These are phyloP conservation scores for Sideroxylon spinosum DNA, from an alignment of 179 eudicot genomes.

Conservation along the genomic window DNA sequence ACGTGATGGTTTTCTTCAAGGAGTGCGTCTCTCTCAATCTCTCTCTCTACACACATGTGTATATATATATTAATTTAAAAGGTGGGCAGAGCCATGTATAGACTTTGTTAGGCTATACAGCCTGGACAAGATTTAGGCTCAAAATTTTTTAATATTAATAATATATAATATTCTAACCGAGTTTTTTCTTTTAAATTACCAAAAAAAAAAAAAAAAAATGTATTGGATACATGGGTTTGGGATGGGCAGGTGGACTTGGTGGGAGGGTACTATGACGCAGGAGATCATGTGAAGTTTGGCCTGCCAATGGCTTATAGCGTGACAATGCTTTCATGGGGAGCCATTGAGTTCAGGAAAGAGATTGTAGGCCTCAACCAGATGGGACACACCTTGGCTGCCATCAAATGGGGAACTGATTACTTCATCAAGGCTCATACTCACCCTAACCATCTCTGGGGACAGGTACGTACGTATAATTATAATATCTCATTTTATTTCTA, in stretches of 20 bases:
- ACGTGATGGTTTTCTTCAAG: conserved; percentile 44
- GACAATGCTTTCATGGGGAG: conserved; percentile 78
- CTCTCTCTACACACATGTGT: background rate
- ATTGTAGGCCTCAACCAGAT: conserved; percentile 48
- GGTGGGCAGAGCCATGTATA: too few relatives aligned
- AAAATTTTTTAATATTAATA: too few relatives aligned
- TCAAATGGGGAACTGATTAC: conserved; percentile 88
- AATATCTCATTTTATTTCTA: background rate
- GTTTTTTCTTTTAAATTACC: background rate
- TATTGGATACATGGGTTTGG: background rate
- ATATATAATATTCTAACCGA: too few relatives aligned
- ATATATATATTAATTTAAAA: too few relatives aligned
- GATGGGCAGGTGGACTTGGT: conserved; percentile 65
- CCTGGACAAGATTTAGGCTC: too few relatives aligned
- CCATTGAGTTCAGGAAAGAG: conserved; percentile 44
- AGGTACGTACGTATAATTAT: conserved; percentile 29
- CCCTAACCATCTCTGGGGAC: conserved; percentile 67
- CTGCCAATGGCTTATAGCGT: conserved; percentile 82
- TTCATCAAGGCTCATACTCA: conserved; percentile 73
- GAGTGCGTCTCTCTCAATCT: conserved; percentile 21
- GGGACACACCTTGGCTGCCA: conserved; percentile 59
- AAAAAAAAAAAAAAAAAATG: too few relatives aligned
- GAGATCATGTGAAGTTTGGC: conserved; percentile 90
- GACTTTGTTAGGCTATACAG: too few relatives aligned
- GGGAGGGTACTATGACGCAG: conserved; percentile 95